Conservation (phyloP, 495 filamentous ascomycete species). For the Penicillium turbatum region DNA sequence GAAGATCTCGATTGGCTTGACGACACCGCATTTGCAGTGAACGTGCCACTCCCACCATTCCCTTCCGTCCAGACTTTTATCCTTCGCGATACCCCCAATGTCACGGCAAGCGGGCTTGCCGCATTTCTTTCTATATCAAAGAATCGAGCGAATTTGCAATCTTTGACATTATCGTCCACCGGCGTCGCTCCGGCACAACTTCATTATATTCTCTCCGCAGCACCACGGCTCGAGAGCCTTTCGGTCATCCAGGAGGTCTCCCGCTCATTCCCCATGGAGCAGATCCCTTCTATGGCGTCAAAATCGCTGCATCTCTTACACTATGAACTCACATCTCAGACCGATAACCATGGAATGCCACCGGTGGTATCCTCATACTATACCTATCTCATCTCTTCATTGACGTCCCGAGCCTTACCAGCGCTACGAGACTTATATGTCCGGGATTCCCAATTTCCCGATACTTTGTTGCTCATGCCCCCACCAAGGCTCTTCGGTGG, state of each 20-base stretch:
- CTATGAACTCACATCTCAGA: slow-evolving; percentile 70
- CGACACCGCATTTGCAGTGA: slow-evolving; percentile 65
- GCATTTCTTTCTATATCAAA: slow-evolving; percentile 53
- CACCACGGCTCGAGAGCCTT: slow-evolving; percentile 59
- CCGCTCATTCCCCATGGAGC: slow-evolving; percentile 57
- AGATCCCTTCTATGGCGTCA: slow-evolving; percentile 62
- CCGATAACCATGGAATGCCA: slow-evolving; percentile 50
- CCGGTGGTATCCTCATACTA: slow-evolving; percentile 71
- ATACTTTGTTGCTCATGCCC: slow-evolving; percentile 63
- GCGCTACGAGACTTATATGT: slow-evolving; percentile 75
- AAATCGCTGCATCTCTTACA: slow-evolving; percentile 63
- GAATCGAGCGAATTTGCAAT: slow-evolving; percentile 49
- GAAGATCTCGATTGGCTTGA: slow-evolving; percentile 62
- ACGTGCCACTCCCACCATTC: slow-evolving; percentile 57
- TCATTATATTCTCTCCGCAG: slow-evolving; percentile 57
- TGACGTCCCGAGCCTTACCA: slow-evolving; percentile 71
- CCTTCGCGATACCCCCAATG: slow-evolving; percentile 59
- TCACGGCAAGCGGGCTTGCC: slow-evolving; percentile 67
- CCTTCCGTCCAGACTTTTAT: slow-evolving; percentile 66
- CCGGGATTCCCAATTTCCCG: slow-evolving; percentile 74
- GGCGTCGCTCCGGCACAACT: slow-evolving; percentile 61
- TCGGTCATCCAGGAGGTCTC: slow-evolving; percentile 62
- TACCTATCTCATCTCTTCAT: slow-evolving; percentile 73
- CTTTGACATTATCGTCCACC: slow-evolving; percentile 61
- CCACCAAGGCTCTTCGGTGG: slow-evolving; percentile 43